Conservation (phyloP, 257 asterid genomes). For the Scutellaria barbata region DNA sequence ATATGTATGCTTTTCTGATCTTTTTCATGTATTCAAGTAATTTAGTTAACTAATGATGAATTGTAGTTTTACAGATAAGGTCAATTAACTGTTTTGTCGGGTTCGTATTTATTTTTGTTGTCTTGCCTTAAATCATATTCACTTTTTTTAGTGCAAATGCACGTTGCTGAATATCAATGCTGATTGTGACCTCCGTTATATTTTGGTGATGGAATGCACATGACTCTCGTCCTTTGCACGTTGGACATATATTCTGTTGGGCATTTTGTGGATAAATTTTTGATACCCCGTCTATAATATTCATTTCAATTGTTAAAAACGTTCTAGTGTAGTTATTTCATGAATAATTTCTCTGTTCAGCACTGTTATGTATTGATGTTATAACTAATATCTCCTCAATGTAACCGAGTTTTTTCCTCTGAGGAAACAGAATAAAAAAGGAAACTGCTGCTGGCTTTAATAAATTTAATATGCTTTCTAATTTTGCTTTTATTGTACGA, state of each 20-base stretch:
- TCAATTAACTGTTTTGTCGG: slow-evolving; percentile 13
- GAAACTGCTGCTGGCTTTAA: neutral
- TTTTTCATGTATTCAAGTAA: slow-evolving; percentile 1
- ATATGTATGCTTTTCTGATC: neutral
- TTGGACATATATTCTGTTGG: neutral
- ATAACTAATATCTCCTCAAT: neutral
- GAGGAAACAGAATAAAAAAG: slow-evolving; percentile 11
- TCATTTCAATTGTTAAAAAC: neutral
- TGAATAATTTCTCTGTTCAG: neutral
- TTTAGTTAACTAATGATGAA: slow-evolving; percentile 15
- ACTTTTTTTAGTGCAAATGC: neutral
- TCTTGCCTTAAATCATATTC: neutral
- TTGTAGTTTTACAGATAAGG: slow-evolving; percentile 4
- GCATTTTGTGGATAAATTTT: neutral
- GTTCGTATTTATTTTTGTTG: neutral
- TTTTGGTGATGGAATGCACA: neutral
- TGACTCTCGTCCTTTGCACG: neutral
- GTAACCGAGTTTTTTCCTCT: slow-evolving; percentile 11
- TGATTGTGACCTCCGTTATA: neutral
- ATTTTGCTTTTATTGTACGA: neutral
- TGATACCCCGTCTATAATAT: neutral
- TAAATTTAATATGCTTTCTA: slow-evolving; percentile 5
- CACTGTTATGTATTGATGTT: neutral
- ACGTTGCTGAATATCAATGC: neutral
- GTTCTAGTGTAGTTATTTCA: neutral